phyloP scores from a whole-genome alignment of 495 filamentous ascomycete genomes.

The Penicillium daleae region DNA sequence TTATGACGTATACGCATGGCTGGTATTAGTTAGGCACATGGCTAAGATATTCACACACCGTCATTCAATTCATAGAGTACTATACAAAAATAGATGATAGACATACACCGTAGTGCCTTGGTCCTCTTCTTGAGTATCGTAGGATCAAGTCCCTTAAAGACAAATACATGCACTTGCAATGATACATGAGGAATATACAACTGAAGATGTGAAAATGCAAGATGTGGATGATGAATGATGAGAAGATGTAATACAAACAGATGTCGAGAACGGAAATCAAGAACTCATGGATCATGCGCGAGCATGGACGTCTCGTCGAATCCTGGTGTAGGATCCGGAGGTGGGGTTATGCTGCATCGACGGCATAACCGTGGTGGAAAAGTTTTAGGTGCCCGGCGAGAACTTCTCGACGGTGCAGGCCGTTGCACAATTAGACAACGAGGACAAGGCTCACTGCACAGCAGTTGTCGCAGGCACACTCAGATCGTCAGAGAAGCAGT shows the following conservation, averaged over 20 bases:
- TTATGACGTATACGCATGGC: too few species aligned
- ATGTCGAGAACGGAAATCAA: constrained; percentile 6
- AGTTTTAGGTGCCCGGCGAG: constrained; percentile 1
- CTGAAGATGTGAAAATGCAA: background rate
- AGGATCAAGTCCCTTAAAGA: constrained; percentile 11
- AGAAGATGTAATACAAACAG: constrained; percentile 17
- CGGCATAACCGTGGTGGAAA: constrained; percentile 1
- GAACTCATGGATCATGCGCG: background rate
- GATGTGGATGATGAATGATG: background rate
- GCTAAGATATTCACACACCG: constrained; percentile 14
- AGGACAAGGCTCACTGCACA: constrained; percentile 18
- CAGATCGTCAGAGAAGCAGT: background rate
- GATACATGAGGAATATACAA: constrained; percentile 29
- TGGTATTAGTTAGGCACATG: too few species aligned
- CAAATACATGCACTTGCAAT: constrained; percentile 23
- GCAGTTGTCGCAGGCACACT: constrained; percentile 15
- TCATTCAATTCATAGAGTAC: constrained; percentile 24
- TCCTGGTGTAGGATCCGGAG: constrained; percentile 2
- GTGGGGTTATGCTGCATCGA: constrained; percentile 11
- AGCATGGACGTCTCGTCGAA: constrained; percentile 12
- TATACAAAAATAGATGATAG: constrained; percentile 19
- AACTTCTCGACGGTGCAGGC: background rate
- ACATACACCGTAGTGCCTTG: constrained; percentile 3
- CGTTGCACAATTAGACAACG: background rate
- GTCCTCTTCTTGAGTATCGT: background rate